A percentile compares a stretch with the other conserved stretches of the same genome.
phyloP scores from a whole-genome alignment of 2,329 filamentous ascomycete species.

The Fusarium piperis region DNA sequence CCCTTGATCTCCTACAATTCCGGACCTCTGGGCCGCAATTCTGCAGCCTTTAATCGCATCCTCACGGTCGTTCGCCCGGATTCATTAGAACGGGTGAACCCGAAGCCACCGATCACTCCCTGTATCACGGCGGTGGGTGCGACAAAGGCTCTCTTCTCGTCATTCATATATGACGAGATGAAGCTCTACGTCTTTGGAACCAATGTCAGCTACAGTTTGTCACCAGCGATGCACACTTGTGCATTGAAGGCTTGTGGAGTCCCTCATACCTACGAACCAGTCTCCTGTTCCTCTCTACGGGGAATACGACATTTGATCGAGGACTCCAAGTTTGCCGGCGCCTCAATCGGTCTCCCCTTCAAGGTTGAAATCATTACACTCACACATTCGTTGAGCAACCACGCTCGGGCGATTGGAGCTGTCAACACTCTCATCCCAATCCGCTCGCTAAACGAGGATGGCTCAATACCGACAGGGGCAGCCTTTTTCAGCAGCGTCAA shows the following conservation, averaged over 20 bases:
- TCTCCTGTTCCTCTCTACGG: slow-evolving; percentile 69
- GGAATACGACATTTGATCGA: slow-evolving; percentile 71
- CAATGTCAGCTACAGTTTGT: slow-evolving; percentile 76
- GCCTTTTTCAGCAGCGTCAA: slow-evolving; percentile 63
- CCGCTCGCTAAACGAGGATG: slow-evolving; percentile 66
- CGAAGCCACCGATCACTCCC: slow-evolving; percentile 37
- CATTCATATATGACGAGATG: slow-evolving; percentile 74
- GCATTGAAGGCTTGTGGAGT: slow-evolving; percentile 75
- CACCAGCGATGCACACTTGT: slow-evolving; percentile 80
- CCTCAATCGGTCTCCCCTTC: slow-evolving; percentile 77
- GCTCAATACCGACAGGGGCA: slow-evolving; percentile 64
- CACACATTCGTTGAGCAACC: slow-evolving; percentile 74
- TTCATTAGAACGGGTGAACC: slow-evolving; percentile 32
- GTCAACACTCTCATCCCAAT: slow-evolving; percentile 81
- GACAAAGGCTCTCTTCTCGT: slow-evolving; percentile 71
- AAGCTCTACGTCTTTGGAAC: slow-evolving; percentile 80
- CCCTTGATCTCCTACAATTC: slow-evolving; percentile 73
- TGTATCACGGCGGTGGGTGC: slow-evolving; percentile 69
- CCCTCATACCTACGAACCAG: slow-evolving; percentile 72
- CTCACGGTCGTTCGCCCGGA: slow-evolving; percentile 68
- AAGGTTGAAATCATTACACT: slow-evolving; percentile 77
- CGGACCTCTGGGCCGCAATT: slow-evolving; percentile 69
- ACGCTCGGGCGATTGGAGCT: slow-evolving; percentile 79
- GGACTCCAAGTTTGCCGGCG: slow-evolving; percentile 75
- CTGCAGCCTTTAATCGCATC: slow-evolving; percentile 72